A percentile compares a stretch with the other conserved stretches of the same genome.
phyloP scores from a whole-genome alignment of 2,329 filamentous ascomycete species.

The Macroventuria anomochaeta region DNA sequence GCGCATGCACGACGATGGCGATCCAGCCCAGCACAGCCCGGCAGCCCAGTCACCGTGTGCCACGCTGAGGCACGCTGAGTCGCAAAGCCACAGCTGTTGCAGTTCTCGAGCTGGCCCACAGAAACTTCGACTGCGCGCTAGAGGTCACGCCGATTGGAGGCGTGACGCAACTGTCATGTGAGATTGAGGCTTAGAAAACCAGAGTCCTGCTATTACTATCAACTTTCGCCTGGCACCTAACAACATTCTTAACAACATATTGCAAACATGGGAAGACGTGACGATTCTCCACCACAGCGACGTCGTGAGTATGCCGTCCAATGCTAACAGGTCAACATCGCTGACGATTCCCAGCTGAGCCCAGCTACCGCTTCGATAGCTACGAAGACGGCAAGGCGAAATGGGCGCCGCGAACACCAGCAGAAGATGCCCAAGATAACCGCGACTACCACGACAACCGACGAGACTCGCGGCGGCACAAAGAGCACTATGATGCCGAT shows the following conservation, averaged over 20 bases:
- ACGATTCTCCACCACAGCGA: conserved; percentile 29
- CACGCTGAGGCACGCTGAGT: conserved; percentile 13
- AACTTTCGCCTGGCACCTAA: conserved; percentile 2
- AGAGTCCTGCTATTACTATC: conserved; percentile 16
- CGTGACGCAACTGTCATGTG: conserved; percentile 20
- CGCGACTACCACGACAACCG: conserved; percentile 31
- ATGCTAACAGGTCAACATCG: background rate
- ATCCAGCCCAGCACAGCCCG: conserved; percentile 4
- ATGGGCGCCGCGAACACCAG: conserved; percentile 28
- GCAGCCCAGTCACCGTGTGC: conserved; percentile 14
- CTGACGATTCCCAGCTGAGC: conserved; percentile 21
- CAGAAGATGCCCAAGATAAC: conserved; percentile 31
- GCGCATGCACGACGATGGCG: conserved; percentile 15
- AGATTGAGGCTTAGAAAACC: conserved; percentile 13
- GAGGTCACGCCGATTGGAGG: conserved; percentile 20
- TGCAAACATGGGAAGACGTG: conserved; percentile 30
- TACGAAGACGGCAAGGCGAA: conserved; percentile 39
- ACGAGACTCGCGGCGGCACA: conserved; percentile 29
- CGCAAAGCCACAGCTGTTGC: conserved; percentile 4
- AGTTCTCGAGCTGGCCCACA: conserved; percentile 15
- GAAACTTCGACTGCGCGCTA: conserved; percentile 11
- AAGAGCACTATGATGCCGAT: conserved; percentile 22
- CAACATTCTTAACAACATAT: conserved; percentile 1
- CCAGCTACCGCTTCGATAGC: conserved; percentile 36
- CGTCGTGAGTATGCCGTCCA: conserved; percentile 13